A percentile compares a stretch with the other conserved stretches of the same genome.
Evolutionary conservation across 164 flowering plant genomes (phyloP).

Genomic region (Macadamia tetraphylla): DNA sequence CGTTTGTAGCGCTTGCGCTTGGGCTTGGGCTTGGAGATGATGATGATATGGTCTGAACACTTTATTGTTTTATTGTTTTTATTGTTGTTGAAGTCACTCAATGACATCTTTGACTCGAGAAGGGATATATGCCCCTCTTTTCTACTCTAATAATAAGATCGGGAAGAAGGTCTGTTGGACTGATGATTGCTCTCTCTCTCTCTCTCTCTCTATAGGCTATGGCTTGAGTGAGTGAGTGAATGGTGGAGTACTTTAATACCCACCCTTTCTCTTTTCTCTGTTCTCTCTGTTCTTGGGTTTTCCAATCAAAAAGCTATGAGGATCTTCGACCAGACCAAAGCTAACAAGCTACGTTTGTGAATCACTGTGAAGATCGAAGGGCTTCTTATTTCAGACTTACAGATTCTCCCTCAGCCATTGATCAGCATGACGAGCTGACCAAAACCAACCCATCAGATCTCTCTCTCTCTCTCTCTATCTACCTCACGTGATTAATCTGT

Average conservation of each 20-base stretch:
- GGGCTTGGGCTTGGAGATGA: conserved; percentile 5
- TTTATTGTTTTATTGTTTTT: conserved; percentile 1
- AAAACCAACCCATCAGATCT: neutral
- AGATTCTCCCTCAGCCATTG: conserved; percentile 1
- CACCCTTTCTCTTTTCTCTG: neutral
- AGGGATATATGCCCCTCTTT: neutral
- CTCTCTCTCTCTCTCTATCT: neutral
- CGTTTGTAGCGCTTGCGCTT: neutral
- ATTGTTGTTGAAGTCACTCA: too few species aligned
- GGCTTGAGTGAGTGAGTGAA: too few species aligned
- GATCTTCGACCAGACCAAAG: conserved; percentile 5
- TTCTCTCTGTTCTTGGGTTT: neutral
- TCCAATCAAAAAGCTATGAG: conserved; percentile 11
- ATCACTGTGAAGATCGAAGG: too few species aligned
- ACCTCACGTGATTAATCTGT: conserved; percentile 3
- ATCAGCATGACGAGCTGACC: neutral
- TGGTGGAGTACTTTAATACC: too few species aligned
- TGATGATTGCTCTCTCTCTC: conserved; percentile 51
- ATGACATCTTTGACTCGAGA: conserved; percentile 32
- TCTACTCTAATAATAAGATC: neutral
- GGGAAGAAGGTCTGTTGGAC: conserved; percentile 19
- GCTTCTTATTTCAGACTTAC: too few species aligned
- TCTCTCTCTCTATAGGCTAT: too few species aligned
- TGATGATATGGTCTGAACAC: conserved; percentile 22
- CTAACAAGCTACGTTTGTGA: neutral